Evolutionary conservation across 148 eudicot species (phyloP).

Genomic region (Diospyros kaki): DNA sequence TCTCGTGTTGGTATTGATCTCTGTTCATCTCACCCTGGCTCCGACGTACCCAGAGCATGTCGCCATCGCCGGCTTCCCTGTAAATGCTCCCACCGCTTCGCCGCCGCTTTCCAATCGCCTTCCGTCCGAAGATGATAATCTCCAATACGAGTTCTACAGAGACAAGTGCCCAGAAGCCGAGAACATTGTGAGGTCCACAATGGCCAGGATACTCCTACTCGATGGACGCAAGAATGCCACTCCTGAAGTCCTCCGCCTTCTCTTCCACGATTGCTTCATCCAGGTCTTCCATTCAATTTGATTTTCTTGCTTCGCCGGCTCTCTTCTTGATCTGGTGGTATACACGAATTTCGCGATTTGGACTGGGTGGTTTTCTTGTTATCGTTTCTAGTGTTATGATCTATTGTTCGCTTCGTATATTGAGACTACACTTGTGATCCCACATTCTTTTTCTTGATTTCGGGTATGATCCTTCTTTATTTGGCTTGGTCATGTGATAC

Average conservation of each 20-base stretch:
- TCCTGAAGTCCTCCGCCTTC: slow-evolving; percentile 10
- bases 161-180: slow-evolving; percentile 2
- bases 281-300: background rate
- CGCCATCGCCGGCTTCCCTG: too few species aligned
- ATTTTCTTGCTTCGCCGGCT: too few species aligned
- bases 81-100: too few species aligned
- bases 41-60: background rate
- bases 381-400: too few species aligned
- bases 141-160: slow-evolving; percentile 9
- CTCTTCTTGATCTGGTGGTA: background rate
- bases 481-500: background rate
- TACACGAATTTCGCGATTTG: too few species aligned
- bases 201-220: background rate
- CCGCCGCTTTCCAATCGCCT: too few species aligned
- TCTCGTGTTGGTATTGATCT: background rate
- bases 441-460: background rate
- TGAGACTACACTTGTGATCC: too few species aligned
- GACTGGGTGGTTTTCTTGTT: too few species aligned
- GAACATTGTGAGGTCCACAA: background rate
- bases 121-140: background rate
- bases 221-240: background rate
- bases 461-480: background rate
- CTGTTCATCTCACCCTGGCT: background rate
- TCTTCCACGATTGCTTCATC: slow-evolving; percentile 15
- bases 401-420: too few species aligned